Conservation (phyloP, 2,329 filamentous ascomycete genomes). For the Neonectria punicea region DNA sequence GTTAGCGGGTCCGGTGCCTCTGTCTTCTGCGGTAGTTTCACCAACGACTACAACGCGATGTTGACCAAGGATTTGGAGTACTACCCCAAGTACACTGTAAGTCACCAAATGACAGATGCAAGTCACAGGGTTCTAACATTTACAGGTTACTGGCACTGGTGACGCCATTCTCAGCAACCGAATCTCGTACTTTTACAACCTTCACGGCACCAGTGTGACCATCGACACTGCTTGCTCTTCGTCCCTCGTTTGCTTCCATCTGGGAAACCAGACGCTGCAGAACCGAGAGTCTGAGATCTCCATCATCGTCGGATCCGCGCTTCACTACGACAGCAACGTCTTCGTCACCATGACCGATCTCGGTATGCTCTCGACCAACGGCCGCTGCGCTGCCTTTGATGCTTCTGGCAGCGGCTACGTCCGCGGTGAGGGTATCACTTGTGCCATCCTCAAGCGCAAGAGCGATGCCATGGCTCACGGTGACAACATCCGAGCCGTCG, state of each 20-base stretch:
- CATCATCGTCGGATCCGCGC: constrained; percentile 47
- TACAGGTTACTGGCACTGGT: constrained; percentile 37
- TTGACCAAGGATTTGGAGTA: constrained; percentile 43
- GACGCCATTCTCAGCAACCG: constrained; percentile 42
- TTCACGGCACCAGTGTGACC: constrained; percentile 47
- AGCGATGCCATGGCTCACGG: constrained; percentile 14
- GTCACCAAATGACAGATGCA: no score
- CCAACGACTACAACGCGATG: constrained; percentile 42
- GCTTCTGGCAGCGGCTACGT: constrained; percentile 35
- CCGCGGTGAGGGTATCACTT: constrained; percentile 38
- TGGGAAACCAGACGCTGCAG: constrained; percentile 43
- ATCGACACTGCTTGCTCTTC: constrained; percentile 52
- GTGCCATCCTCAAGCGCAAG: constrained; percentile 31
- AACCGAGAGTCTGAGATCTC: constrained; percentile 47
- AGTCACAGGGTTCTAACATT: background rate
- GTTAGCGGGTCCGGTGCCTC: constrained; percentile 37
- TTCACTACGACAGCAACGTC: constrained; percentile 32
- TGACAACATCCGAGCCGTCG: constrained; percentile 21
- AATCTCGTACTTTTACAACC: constrained; percentile 50
- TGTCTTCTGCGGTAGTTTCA: constrained; percentile 47
- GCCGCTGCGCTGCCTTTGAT: constrained; percentile 50
- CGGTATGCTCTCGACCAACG: constrained; percentile 42
- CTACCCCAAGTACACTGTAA: constrained; percentile 47
- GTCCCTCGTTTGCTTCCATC: constrained; percentile 42
- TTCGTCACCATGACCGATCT: constrained; percentile 39